Conservation (phyloP, 2,329 filamentous ascomycete genomes). For the Talaromyces amestolkiae region DNA sequence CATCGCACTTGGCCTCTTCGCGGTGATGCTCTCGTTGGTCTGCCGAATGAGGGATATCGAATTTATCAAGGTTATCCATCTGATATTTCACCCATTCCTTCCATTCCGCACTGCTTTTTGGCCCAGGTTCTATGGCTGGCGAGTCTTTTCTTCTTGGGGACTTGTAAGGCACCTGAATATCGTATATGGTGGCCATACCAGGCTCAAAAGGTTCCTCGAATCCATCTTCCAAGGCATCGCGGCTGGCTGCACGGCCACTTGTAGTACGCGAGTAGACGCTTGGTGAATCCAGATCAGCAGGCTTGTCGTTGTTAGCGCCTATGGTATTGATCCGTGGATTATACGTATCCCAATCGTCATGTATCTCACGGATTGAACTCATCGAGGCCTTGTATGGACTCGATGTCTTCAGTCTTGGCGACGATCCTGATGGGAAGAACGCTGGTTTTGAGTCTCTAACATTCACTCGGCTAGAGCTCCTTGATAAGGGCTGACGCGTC, state of each 20-base stretch:
- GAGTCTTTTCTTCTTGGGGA: conserved; percentile 30
- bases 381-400: conserved; percentile 26
- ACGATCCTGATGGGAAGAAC: conserved; percentile 25
- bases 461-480: conserved; percentile 23
- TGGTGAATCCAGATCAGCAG: conserved; percentile 27
- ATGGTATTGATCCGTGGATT: conserved; percentile 24
- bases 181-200: conserved; percentile 40
- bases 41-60: conserved; percentile 8
- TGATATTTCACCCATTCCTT: conserved; percentile 39
- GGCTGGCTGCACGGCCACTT: conserved; percentile 31
- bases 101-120: conserved; percentile 35
- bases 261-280: conserved; percentile 46
- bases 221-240: conserved; percentile 15
- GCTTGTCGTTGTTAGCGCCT: conserved; percentile 7
- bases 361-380: conserved; percentile 19
- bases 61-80: conserved; percentile 32
- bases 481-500: not conserved
- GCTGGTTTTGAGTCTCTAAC: conserved; percentile 20
- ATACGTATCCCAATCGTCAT: conserved; percentile 24
- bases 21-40: conserved; percentile 34
- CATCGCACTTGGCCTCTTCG: conserved; percentile 39
- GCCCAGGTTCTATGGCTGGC: conserved; percentile 5
- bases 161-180: conserved; percentile 30
- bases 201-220: conserved; percentile 23
- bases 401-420: conserved; percentile 23